Percentiles rank a stretch among this genome's conserved stretches.
Evolutionary conservation across 1,284 basidiomycete species (phyloP).

Genomic region (Tilletia indica): DNA sequence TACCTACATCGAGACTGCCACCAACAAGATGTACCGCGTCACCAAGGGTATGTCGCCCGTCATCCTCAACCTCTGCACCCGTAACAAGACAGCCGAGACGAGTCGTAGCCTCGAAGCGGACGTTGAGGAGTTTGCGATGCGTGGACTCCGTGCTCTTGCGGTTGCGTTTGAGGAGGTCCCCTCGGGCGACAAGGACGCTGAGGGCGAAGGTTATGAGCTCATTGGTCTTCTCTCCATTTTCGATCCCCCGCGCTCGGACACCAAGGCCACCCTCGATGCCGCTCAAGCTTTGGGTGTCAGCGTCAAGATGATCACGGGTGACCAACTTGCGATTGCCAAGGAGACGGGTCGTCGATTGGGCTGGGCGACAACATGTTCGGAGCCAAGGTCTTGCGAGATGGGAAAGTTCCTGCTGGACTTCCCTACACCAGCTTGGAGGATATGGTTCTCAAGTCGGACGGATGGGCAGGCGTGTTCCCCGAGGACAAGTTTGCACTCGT

Average conservation of each 20-base stretch:
- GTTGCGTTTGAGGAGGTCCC: conserved; percentile 93
- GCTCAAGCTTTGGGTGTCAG: conserved; percentile 91
- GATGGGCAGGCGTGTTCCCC: conserved; percentile 93
- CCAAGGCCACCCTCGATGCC: conserved; percentile 98
- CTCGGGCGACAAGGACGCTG: conserved; percentile 68
- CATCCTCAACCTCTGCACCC: conserved; percentile 78
- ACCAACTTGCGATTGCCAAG: conserved; percentile 98
- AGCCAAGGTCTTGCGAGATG: conserved; percentile 89
- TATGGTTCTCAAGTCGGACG: conserved; percentile 83
- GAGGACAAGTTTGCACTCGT: conserved; percentile 92
- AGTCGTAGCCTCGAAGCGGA: conserved; percentile 89
- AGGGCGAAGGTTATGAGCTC: conserved; percentile 93
- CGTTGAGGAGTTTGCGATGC: conserved; percentile 88
- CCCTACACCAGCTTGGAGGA: conserved; percentile 77
- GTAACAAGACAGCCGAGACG: conserved; percentile 89
- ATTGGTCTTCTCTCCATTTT: conserved; percentile 96
- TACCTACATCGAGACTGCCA: conserved; percentile 88
- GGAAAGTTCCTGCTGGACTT: conserved; percentile 70
- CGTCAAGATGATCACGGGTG: conserved; percentile 99
- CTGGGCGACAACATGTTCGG: conserved; percentile 95
- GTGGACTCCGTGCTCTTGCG: conserved; percentile 96
- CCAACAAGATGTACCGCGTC: conserved; percentile 92
- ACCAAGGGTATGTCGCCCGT: conserved; percentile 99
- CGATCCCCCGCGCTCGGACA: conserved; percentile 95
- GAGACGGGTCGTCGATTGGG: conserved; percentile 97